Evolutionary conservation across 441 rosid species (phyloP).

Genomic region (Geranium incanum): DNA sequence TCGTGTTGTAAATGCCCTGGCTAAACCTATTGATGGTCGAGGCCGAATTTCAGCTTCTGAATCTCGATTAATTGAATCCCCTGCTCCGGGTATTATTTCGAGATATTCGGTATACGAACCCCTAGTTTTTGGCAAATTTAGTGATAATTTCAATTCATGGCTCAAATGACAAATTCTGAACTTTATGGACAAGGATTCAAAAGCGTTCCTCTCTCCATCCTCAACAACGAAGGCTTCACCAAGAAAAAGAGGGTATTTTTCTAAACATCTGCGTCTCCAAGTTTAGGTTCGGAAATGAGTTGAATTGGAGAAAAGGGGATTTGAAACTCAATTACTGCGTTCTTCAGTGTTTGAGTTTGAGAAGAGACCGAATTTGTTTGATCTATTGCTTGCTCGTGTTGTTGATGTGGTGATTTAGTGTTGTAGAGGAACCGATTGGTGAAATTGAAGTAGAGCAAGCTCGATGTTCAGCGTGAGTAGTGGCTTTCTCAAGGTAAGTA

Average conservation of each 20-base stretch:
- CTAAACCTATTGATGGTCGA: too few species aligned
- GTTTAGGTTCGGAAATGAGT: not conserved
- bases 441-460: conserved; percentile 43
- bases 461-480: conserved; percentile 46
- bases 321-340: not conserved
- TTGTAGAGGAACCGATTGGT: conserved; percentile 38
- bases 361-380: not conserved
- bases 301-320: not conserved
- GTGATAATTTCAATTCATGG: too few species aligned
- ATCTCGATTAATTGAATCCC: too few species aligned
- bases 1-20: too few species aligned
- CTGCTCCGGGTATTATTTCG: too few species aligned
- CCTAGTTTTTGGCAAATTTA: too few species aligned
- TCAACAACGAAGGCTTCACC: conserved; percentile 25
- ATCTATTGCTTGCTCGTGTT: too few species aligned
- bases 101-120: too few species aligned
- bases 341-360: too few species aligned
- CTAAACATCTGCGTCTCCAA: not conserved
- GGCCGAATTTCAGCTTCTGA: too few species aligned
- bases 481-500: conserved; percentile 42
- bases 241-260: conserved; percentile 42
- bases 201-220: conserved; percentile 29
- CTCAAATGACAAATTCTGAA: too few species aligned
- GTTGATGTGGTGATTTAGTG: not conserved
- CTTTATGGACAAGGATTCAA: too few species aligned